These are phyloP conservation scores for Helianthus tuberosus DNA, from an alignment of 129 eudicot genomes.

Conservation along the genomic window DNA sequence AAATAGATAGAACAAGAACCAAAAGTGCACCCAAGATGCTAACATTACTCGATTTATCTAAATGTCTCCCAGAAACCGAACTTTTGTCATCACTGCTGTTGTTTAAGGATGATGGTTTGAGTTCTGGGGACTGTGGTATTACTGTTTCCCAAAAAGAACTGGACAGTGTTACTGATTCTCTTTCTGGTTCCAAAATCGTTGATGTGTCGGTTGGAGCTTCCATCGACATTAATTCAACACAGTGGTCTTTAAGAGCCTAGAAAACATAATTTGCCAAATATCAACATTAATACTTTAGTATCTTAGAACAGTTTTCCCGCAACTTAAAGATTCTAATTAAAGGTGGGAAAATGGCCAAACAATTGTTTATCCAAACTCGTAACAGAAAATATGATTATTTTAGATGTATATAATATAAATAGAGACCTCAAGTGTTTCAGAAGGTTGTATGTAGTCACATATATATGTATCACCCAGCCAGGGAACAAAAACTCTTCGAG, in stretches of 20 bases:
- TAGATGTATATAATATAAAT: background rate
- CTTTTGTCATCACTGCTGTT: constrained; percentile 15
- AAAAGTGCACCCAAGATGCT: constrained; percentile 37
- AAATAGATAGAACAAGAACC: constrained; percentile 49
- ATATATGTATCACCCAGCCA: constrained; percentile 82
- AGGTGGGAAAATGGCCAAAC: background rate
- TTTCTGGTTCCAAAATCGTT: constrained; percentile 68
- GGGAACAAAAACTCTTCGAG: constrained; percentile 90
- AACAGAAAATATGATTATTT: background rate
- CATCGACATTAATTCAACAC: constrained; percentile 80
- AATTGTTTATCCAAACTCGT: background rate
- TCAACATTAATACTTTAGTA: background rate
- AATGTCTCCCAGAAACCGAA: constrained; percentile 28
- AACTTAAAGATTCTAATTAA: constrained; percentile 4
- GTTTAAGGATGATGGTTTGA: constrained; percentile 26
- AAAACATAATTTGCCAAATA: constrained; percentile 1
- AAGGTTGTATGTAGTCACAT: constrained; percentile 85
- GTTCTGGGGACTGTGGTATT: constrained; percentile 33
- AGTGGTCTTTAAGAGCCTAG: constrained; percentile 77
- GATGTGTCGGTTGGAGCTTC: constrained; percentile 59
- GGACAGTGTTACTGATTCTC: constrained; percentile 46
- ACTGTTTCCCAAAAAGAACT: constrained; percentile 65
- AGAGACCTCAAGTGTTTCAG: constrained; percentile 89
- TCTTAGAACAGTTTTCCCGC: background rate
- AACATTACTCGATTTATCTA: constrained; percentile 36